phyloP scores from a whole-genome alignment of 139 green algal species.

The Volvox africanus region DNA sequence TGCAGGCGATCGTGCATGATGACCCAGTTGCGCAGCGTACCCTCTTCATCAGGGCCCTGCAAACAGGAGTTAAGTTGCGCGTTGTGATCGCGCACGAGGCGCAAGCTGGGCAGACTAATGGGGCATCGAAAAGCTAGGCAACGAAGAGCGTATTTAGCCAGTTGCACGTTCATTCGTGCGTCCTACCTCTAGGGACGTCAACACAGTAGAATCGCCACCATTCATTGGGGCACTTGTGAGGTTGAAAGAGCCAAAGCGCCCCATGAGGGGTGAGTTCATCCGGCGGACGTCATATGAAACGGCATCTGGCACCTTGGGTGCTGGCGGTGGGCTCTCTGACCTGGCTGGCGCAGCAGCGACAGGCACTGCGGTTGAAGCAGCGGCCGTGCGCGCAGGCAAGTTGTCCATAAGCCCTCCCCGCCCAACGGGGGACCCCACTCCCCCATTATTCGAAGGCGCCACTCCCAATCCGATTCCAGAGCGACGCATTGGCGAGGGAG shows the following conservation, averaged over 20 bases:
- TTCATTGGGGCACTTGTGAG: too few relatives aligned
- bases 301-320: background rate
- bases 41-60: slow-evolving; percentile 38
- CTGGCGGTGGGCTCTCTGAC: background rate
- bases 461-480: slow-evolving; percentile 36
- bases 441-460: background rate
- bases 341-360: background rate
- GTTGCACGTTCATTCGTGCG: background rate
- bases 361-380: background rate
- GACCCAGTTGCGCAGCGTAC: slow-evolving; percentile 33
- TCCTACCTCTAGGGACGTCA: background rate
- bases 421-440: background rate
- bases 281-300: background rate
- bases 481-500: slow-evolving; percentile 26
- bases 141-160: background rate
- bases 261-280: background rate
- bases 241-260: slow-evolving; percentile 15
- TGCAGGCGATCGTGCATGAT: slow-evolving; percentile 40
- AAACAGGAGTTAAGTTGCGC: background rate
- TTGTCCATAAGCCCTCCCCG: slow-evolving; percentile 23
- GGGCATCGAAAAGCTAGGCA: background rate
- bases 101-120: too few relatives aligned
- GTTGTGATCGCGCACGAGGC: too few relatives aligned
- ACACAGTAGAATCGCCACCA: background rate
- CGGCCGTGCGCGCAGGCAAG: background rate